phyloP scores from a whole-genome alignment of 805 yeast genomes.

The Candida chilensis region DNA sequence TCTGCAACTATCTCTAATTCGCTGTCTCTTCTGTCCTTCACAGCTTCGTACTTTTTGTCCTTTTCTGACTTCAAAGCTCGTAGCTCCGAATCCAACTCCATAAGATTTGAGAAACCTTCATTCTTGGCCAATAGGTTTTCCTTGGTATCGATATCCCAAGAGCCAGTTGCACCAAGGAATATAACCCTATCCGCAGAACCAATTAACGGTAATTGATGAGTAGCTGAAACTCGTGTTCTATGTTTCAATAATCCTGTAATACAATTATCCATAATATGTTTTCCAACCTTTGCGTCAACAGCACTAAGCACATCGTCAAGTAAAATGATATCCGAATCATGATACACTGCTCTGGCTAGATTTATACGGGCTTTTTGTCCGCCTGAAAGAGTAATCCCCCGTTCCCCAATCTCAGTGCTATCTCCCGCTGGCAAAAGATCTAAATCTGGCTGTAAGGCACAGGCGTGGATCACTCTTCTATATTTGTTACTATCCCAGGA shows the following conservation, averaged over 20 bases:
- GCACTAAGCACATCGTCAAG: constrained; percentile 80
- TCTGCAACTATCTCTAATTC: no score
- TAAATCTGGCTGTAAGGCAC: constrained; percentile 61
- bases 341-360: constrained; percentile 73
- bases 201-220: constrained; percentile 73
- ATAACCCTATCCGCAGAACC: constrained; percentile 65
- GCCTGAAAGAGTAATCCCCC: constrained; percentile 82
- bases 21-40: no score
- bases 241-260: constrained; percentile 44
- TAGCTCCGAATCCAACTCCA: no score
- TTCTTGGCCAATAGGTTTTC: constrained; percentile 36
- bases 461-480: constrained; percentile 45
- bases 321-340: constrained; percentile 54
- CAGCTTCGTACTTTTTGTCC: no score
- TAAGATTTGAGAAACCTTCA: constrained; percentile 22
- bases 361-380: constrained; percentile 82
- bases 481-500: constrained; percentile 44
- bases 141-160: constrained; percentile 51
- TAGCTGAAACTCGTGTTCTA: constrained; percentile 70
- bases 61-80: no score
- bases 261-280: constrained; percentile 65
- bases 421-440: constrained; percentile 68
- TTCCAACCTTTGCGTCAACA: constrained; percentile 83
- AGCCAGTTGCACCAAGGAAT: constrained; percentile 58
- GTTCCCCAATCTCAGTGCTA: constrained; percentile 72